Base-by-base conservation (phyloP, 331 rosid genomes). In the Pyracantha coccinea region DNA sequence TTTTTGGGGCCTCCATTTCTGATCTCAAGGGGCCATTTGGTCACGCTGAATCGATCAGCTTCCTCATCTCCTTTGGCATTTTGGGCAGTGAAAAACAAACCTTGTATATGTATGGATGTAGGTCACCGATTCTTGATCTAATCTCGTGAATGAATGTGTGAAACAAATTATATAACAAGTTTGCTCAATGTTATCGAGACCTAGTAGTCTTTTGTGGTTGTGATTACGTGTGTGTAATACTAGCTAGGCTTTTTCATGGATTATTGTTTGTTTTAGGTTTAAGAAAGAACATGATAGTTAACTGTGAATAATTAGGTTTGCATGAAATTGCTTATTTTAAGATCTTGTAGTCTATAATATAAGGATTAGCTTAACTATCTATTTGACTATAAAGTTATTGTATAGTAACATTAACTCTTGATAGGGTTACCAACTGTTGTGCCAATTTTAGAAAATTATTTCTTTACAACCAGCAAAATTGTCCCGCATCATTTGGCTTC, bases 1-100 rank as follows among this genome's bases (percentile, higher is more conserved):
- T 17, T 35, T 80, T 80, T 52, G 90, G 91, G 87, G 72, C 82
- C 76, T 61, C 65, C 25, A 24, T 57, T 85, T 85, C 89, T 85
- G 88, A 81, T 75, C 61, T 66, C 45, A 45, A 75, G 82, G 84
- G 82, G 85, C 81, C 87, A 84, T 68, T 65, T 20, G 80, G 64
- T 41, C 24, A 81, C 67, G 44, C 68, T 62, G 41, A 20, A 25
- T 59, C 15, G 65, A 59, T 15, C 44, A 28, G 21, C 21, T 62
- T 29, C 32, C 4, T 29, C 44, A 28, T 29, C 2, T 1, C 66
- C 19, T 57, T 57, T 25, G 66, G 66, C 32, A 13, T 24, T 17
- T 58, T 23, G n/a, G 33, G 32, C 66, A 5, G 16, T 11, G 63
- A 57, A 10, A 4, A 8, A 21, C 47, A 1, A 41, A 41, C 47